Evolutionary conservation across 352 stramenopile species (phyloP).

Genomic region (Phytophthora macrochlamydospora): DNA sequence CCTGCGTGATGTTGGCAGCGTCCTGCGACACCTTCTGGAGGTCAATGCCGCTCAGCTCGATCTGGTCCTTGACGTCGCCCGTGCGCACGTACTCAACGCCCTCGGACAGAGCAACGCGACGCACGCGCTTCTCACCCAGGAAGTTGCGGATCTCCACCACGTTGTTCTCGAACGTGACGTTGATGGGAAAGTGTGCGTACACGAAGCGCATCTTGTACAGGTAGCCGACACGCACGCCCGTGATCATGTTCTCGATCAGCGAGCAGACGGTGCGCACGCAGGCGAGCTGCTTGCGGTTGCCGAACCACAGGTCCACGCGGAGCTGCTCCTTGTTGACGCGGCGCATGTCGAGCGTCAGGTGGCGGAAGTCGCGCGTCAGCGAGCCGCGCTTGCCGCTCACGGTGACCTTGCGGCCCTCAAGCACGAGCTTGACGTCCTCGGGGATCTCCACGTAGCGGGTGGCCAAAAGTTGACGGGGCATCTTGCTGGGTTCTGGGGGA

Average conservation of each 20-base stretch:
- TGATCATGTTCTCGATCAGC: conserved; percentile 99
- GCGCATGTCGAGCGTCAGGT: conserved; percentile 96
- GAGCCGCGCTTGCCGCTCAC: conserved; percentile 96
- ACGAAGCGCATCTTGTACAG: conserved; percentile 99
- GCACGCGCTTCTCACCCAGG: conserved; percentile 98
- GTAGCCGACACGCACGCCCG: conserved; percentile 97
- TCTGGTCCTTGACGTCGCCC: conserved; percentile 99
- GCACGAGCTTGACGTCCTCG: conserved; percentile 92
- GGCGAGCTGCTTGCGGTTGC: conserved; percentile 98
- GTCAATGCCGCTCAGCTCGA: conserved; percentile 98
- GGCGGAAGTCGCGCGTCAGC: conserved; percentile 97
- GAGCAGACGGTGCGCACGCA: conserved; percentile 98
- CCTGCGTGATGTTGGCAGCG: conserved; percentile 84
- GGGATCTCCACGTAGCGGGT: conserved; percentile 94
- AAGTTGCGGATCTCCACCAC: conserved; percentile 99
- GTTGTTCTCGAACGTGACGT: conserved; percentile 95
- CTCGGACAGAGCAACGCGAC: conserved; percentile 92
- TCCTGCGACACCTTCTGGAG: conserved; percentile 96
- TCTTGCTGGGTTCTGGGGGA: conserved; percentile 62
- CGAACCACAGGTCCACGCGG: conserved; percentile 99
- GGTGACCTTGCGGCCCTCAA: conserved; percentile 95
- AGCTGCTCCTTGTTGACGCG: conserved; percentile 92
- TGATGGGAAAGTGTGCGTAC: conserved; percentile 99
- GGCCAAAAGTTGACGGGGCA: conserved; percentile 90
- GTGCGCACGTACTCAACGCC: conserved; percentile 96